A percentile compares a stretch with the other conserved stretches of the same genome.
These are phyloP conservation scores for Byssothecium circinans DNA, from an alignment of 2,329 filamentous ascomycete species.

Conservation along the genomic window DNA sequence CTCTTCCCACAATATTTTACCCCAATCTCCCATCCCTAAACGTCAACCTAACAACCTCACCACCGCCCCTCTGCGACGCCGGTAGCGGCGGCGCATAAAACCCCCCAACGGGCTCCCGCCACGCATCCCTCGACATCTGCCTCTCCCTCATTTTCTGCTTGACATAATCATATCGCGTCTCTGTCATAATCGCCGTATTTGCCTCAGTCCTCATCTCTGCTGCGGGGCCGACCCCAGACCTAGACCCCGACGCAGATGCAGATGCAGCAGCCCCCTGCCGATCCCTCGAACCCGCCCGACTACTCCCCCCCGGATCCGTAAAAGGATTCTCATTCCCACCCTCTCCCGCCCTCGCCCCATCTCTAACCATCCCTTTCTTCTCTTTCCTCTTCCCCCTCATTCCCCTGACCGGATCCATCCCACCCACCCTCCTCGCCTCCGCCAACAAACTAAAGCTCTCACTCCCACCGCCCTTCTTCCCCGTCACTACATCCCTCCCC, in stretches of 20 bases:
- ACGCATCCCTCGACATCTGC: slow-evolving; percentile 3
- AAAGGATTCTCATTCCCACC: background rate
- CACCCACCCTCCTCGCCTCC: no score
- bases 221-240: background rate
- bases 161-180: slow-evolving; percentile 15
- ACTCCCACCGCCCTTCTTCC: slow-evolving; percentile 1
- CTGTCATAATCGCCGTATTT: no score
- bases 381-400: background rate
- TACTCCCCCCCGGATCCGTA: background rate
- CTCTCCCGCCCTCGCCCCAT: background rate
- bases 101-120: slow-evolving; percentile 17
- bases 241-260: no score
- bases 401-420: no score
- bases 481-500: slow-evolving; percentile 24
- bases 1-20: background rate
- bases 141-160: slow-evolving; percentile 15
- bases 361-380: background rate
- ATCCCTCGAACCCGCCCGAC: slow-evolving; percentile 5
- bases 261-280: background rate
- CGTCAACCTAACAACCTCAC: no score
- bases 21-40: no score
- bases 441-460: no score
- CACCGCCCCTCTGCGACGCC: no score
- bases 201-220: no score
- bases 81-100: slow-evolving; percentile 5